Evolutionary conservation across 192 early-diverging fungal species (phyloP), one percentile per base, ranked within the genome.

Genomic region (Spizellomyces sp.): DNA sequence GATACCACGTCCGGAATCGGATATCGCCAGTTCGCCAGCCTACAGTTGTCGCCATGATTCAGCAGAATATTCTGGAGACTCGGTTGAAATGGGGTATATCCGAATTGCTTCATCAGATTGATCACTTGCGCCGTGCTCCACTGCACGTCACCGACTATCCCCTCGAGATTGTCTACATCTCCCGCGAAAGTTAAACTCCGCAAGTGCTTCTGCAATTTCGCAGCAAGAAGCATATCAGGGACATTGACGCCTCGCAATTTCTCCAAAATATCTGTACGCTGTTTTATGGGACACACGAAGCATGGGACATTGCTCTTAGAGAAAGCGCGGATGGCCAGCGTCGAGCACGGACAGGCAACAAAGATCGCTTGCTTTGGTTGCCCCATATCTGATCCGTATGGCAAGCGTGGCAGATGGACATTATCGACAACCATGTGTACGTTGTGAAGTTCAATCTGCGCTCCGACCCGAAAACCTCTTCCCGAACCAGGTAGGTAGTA

Each of bases 391-490:
- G 27, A 36, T 0, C 3, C 48, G 12, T 55, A 8, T 22, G 8
- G 12, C 10, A 6, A 19, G 47, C 46, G 64, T 6, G 66, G 66
- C 6, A 68, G 10, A 14, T 8, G 41, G 21, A 50, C n/a, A n/a
- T 67, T 36, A 36, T 22, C 17, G 12, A 45, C 19, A 7, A 75
- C 8, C 9, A 68, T 9, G 48, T 75, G 73, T 9, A 75, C 59
- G 44, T 69, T 69, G 66, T 69, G 73, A n/a, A 75, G 43, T 8
- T 68, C 47, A 17, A 75, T 9, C 36, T 62, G 54, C 9, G 73
- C 52, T 14, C 73, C 73, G n/a, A 68, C 44, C 9, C 73, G 73
- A 15, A 75, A 61, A 5, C 66, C 66, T n/a, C 73, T 65, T 22
- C 73, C 73, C 17, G 47, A 21, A 10, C 66, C 66, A 14, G 56